Evolutionary conservation across 75 land plant genomes (phyloP), one percentile per base, ranked within the genome.

Genomic region (Larix kaempferi): DNA sequence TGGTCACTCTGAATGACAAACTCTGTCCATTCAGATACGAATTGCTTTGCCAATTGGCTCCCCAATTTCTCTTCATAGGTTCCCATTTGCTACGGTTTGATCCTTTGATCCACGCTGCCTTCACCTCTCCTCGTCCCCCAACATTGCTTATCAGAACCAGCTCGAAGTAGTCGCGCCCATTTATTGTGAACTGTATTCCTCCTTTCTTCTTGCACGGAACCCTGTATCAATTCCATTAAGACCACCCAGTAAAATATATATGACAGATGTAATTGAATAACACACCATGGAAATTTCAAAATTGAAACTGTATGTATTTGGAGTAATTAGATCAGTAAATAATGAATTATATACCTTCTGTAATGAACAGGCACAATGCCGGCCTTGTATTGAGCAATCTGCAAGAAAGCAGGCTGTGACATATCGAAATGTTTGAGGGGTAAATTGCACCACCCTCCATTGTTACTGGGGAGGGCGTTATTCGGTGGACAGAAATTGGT

Each of bases 301-400:
- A 29, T 29, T 29, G 33, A 29, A 29, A 29, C 1, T 29, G 33
- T 29, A 1, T 1, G 33, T 1, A 29, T 29, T 29, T 29, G 33
- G 33, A 29, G 33, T 29, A 29, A 29, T 29, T 29, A 29, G 0
- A 29, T 0, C 1, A 29, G 1, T 29, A 0, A 29, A 1, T 29
- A 29, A 29, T 29, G 0, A 29, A 29, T 29, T 29, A 29, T 29
- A 29, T 29, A 29, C 33, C 81, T 56, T 29, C 90, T 80, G 79
- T 83, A 91, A 74, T 60, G 72, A 63, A 91, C 85, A 1, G 93
- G 93, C 15, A 91, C 81, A 26, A 91, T 88, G 62, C 93, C 93
- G 22, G 83, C 93, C 60, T 77, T 77, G 83, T 84, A 86, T 14
- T 80, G 56, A 2, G 88, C 93, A 52, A 91, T 86, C 74, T 86